Evolutionary conservation across 345 rosid genomes (phyloP), one percentile per base, ranked within the genome.

Genomic region (Atalantia buxifolia): DNA sequence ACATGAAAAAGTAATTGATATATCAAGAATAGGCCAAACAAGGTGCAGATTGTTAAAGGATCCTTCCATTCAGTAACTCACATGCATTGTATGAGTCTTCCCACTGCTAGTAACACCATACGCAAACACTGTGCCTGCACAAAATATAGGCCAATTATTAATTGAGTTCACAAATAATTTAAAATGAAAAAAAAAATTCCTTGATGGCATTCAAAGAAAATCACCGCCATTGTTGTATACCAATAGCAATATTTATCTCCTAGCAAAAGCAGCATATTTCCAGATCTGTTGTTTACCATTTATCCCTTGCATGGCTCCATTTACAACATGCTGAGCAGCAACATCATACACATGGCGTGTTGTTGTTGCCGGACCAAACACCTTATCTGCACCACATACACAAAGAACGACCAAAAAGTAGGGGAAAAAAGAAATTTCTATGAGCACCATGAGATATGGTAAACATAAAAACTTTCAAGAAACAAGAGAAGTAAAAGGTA

Each of bases 91-190:
- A 77, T 92, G 98, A 82, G 97, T 94, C 88, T 94, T 94, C 79
- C 98, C 97, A 73, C 97, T 94, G 67, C 98, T 94, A 68, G 99
- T 93, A 81, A 93, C 99, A 77, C 99, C 98, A 91, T 95, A 95
- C 24, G 99, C 99, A 92, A 95, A 95, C 56, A 95, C 95, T 30
- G 98, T 93, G 62, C 98, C 99, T 95, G 86, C 81, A 79, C 12
- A 71, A 79, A 79, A 31, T 72, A 78, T 45, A 68, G 28, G 71
- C 64, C 48, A 85, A 81, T 42, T 10, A 57, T 78, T 7, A 76
- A 77, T 9, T 60, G 19, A 28, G 75, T 25, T 55, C 24, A 53
- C 28, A 73, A 38, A 56, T 42, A 50, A 48, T 48, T 33, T 33
- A 53, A 16, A 30, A 9, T 24, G 13, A 55, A 69, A 61, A 16